phyloP scores from a whole-genome alignment of 225 moss, liverwort and hornwort genomes.

The Thuidium tamariscinum region DNA sequence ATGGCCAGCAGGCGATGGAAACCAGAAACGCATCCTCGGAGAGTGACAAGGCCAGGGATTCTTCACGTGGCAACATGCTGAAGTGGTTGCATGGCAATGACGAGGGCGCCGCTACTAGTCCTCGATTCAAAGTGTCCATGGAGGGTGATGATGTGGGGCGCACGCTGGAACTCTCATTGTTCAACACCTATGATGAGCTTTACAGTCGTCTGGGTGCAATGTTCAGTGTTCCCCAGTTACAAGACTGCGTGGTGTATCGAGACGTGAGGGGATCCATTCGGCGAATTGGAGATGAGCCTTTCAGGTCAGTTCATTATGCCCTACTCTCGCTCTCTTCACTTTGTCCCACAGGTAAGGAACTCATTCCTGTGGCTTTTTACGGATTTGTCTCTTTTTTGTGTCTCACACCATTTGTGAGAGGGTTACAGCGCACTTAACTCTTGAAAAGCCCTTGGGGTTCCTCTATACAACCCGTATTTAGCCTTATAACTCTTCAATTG shows the following conservation, averaged over 20 bases:
- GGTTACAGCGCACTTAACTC: background rate
- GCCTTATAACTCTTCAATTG: no score
- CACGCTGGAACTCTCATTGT: slow-evolving; percentile 45
- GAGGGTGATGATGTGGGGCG: slow-evolving; percentile 56
- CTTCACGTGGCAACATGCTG: background rate
- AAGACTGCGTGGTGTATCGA: slow-evolving; percentile 29
- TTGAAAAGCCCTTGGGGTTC: no score
- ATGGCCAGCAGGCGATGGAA: slow-evolving; percentile 15
- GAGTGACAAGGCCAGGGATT: background rate
- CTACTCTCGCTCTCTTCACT: background rate
- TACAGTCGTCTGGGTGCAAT: slow-evolving; percentile 45
- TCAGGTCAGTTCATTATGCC: slow-evolving; percentile 29
- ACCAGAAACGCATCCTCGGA: slow-evolving; percentile 19
- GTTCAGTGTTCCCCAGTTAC: slow-evolving; percentile 45
- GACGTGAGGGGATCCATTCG: slow-evolving; percentile 18
- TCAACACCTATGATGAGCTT: slow-evolving; percentile 52
- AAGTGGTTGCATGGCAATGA: slow-evolving; percentile 19
- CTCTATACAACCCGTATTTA: no score
- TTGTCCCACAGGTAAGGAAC: background rate
- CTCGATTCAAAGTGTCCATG: slow-evolving; percentile 42
- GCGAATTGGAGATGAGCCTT: slow-evolving; percentile 44
- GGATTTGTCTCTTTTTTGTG: background rate
- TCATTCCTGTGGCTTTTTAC: background rate
- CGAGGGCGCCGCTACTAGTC: slow-evolving; percentile 6
- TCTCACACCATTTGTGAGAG: background rate